Conservation (phyloP, 768 basidiomycete species). For the Coprinellus micaceus region DNA sequence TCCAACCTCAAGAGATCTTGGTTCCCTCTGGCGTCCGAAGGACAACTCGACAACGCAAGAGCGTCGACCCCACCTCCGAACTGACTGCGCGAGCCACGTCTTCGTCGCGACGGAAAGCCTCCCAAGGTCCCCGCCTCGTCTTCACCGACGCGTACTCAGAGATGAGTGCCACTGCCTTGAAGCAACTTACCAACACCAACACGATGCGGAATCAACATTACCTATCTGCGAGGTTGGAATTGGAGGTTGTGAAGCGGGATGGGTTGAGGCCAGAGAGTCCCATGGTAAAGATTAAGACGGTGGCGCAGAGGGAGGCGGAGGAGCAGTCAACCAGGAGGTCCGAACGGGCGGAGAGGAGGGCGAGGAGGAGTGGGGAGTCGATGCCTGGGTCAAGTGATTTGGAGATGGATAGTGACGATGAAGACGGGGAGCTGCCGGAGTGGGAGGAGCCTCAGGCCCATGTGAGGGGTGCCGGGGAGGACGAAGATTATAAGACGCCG, state of each 20-base stretch:
- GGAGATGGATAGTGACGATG: conserved; percentile 24
- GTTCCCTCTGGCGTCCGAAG: conserved; percentile 12
- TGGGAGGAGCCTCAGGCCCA: conserved; percentile 30
- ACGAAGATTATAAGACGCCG: conserved; percentile 76
- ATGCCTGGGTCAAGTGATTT: conserved; percentile 29
- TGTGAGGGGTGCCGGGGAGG: conserved; percentile 70
- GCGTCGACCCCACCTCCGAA: conserved; percentile 16
- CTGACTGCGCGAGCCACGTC: too few relatives aligned
- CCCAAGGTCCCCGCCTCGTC: conserved; percentile 26
- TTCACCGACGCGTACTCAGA: conserved; percentile 49
- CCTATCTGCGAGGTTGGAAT: conserved; percentile 56
- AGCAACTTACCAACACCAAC: conserved; percentile 67
- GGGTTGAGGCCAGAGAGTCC: conserved; percentile 77
- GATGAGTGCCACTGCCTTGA: conserved; percentile 67
- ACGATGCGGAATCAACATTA: conserved; percentile 72
- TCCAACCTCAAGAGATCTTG: conserved; percentile 2
- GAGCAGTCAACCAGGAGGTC: conserved; percentile 51
- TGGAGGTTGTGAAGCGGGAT: conserved; percentile 64
- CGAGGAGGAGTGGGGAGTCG: conserved; percentile 42
- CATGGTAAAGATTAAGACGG: conserved; percentile 65
- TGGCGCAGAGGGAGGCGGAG: conserved; percentile 63
- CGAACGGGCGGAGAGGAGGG: conserved; percentile 59
- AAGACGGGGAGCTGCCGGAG: conserved; percentile 19
- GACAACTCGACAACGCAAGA: conserved; percentile 11
- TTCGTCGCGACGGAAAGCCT: conserved; percentile 43